Percentiles rank a stretch among this genome's conserved stretches.
phyloP scores from a whole-genome alignment of 441 rosid species.

The Croton setiger region DNA sequence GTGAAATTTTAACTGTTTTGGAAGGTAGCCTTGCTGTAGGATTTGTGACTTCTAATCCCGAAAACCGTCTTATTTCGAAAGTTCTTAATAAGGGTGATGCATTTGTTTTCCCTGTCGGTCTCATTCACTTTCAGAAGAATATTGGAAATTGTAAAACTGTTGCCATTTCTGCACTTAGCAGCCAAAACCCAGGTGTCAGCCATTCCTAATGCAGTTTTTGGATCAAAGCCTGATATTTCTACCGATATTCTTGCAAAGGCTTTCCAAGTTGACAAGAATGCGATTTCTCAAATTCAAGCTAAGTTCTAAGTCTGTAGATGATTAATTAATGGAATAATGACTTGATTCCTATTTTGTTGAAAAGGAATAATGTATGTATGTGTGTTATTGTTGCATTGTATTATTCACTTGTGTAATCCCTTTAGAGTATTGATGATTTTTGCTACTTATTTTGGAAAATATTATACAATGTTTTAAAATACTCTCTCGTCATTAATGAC shows the following conservation, averaged over 20 bases:
- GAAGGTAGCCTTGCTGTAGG: slow-evolving; percentile 36
- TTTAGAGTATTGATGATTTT: no score
- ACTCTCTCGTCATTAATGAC: no score
- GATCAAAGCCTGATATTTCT: slow-evolving; percentile 23
- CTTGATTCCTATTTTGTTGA: no score
- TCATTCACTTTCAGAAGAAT: slow-evolving; percentile 32
- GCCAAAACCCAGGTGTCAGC: slow-evolving; percentile 37
- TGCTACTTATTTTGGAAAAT: no score
- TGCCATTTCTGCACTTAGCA: slow-evolving; percentile 32
- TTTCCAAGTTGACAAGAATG: slow-evolving; percentile 23
- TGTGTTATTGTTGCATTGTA: no score
- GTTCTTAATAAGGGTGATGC: slow-evolving; percentile 30
- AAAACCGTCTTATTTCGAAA: slow-evolving; percentile 27
- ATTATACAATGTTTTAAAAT: no score
- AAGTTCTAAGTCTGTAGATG: slow-evolving; percentile 10
- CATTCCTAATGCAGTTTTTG: slow-evolving; percentile 28
- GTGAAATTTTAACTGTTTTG: slow-evolving; percentile 26
- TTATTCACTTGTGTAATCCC: no score
- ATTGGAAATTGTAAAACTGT: slow-evolving; percentile 3
- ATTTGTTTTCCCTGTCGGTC: slow-evolving; percentile 41
- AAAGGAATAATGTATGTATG: no score
- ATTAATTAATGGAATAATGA: no score
- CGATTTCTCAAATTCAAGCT: slow-evolving; percentile 14
- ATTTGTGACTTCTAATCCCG: slow-evolving; percentile 29
- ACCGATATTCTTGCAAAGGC: slow-evolving; percentile 24